These are phyloP conservation scores for Aspergillus ochraceus DNA, from an alignment of 2,329 filamentous ascomycete species.

Conservation along the genomic window DNA sequence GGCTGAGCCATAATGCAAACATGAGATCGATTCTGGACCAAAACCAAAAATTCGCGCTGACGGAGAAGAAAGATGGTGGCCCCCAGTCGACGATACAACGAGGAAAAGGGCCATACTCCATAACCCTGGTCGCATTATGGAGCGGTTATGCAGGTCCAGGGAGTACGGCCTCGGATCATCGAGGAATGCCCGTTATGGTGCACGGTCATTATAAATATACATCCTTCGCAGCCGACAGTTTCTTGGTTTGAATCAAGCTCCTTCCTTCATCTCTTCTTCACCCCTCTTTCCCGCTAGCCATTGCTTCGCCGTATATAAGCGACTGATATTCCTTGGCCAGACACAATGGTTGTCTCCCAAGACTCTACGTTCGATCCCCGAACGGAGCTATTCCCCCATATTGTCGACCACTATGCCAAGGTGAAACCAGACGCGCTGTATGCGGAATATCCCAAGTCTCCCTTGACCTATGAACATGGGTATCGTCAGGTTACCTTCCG, in stretches of 20 bases:
- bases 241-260: background rate
- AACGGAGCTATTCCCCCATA: constrained; percentile 29
- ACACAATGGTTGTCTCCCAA: background rate
- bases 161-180: background rate
- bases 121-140: background rate
- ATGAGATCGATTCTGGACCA: background rate
- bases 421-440: constrained; percentile 30
- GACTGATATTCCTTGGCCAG: background rate
- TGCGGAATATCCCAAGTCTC: constrained; percentile 31
- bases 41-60: background rate
- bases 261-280: background rate
- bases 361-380: constrained; percentile 2
- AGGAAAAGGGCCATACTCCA: background rate
- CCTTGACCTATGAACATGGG: constrained; percentile 27
- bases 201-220: background rate
- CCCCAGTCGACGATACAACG: background rate
- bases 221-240: background rate
- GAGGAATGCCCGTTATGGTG: background rate
- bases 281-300: background rate
- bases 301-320: background rate
- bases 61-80: background rate
- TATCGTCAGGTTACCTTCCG: constrained; percentile 34
- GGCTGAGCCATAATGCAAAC: background rate
- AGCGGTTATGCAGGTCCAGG: background rate
- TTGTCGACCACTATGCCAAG: constrained; percentile 36